phyloP scores from a whole-genome alignment of 805 yeast genomes.

The Cyberlindnera saturnus region DNA sequence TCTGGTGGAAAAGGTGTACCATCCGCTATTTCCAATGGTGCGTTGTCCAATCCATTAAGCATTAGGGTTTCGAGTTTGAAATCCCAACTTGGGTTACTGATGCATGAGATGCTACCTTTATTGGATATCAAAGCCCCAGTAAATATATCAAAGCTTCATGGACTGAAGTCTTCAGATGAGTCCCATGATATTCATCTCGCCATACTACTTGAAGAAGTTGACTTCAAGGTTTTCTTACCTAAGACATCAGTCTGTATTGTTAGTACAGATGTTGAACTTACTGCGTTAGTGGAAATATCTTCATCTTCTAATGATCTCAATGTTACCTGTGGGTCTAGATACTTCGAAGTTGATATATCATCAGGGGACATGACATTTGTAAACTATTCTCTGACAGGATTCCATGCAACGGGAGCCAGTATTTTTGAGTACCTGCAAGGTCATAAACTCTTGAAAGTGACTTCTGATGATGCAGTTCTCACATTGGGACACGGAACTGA shows the following conservation, averaged over 20 bases:
- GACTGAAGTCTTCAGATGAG: neutral
- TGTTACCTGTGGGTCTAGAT: conserved; percentile 6
- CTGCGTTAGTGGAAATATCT: neutral
- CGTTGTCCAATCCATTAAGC: neutral
- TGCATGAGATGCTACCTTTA: conserved; percentile 5
- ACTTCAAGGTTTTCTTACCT: conserved; percentile 5
- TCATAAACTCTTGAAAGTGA: conserved; percentile 1
- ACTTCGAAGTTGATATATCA: conserved; percentile 11
- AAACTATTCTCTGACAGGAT: conserved; percentile 9
- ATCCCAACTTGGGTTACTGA: conserved; percentile 2
- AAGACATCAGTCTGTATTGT: conserved; percentile 3
- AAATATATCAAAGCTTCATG: neutral
- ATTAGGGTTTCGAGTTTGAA: conserved; percentile 4
- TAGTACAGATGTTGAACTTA: conserved; percentile 6
- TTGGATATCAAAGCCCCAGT: neutral
- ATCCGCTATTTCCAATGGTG: neutral
- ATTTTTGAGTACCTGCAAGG: conserved; percentile 1
- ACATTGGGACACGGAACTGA: conserved; percentile 6
- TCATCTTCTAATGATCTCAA: neutral
- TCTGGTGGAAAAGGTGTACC: conserved; percentile 3
- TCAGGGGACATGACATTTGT: conserved; percentile 6
- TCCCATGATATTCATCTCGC: neutral
- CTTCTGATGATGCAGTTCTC: conserved; percentile 4
- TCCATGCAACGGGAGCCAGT: conserved; percentile 1
- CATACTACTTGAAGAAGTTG: conserved; percentile 6